Evolutionary conservation across 2,329 filamentous ascomycete genomes (phyloP), one percentile per base, ranked within the genome.

Genomic region (Cordyceps javanica): DNA sequence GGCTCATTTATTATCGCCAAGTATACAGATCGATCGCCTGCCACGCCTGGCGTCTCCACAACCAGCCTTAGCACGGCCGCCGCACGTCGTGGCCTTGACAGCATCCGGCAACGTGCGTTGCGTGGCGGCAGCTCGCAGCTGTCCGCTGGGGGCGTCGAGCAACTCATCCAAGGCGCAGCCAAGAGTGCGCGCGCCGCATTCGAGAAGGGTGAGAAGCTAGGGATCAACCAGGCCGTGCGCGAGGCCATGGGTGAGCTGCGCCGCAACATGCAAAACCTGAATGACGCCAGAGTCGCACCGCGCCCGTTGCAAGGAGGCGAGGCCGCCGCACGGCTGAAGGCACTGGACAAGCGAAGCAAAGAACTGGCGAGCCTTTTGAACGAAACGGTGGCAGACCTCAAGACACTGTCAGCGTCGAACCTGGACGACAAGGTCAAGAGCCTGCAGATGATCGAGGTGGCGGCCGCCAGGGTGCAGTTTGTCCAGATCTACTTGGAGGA

Each of bases 241-340:
- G 89, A 90, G 63, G 89, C 90, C 19, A 82, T 94, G 67, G 87
- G 86, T 9, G 90, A 95, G 70, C 87, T 93, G 51, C 82, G 83
- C 60, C 88, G 88, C 65, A 91, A 91, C 62, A 83, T 92, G 62
- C 82, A 88, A 65, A 81, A 80, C 30, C 77, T 88, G 32, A 86
- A 89, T 61, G 81, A 83, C 58, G 75, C 77, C 2, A 75, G 79
- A 32, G 32, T 50, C 16, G 34, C 36, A 2, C 26, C 54, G 32
- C 42, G 26, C 13, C 41, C 42, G 25, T 5, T n/a, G 25, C 54
- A 42, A 6, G 48, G 49, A 21, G 34, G 23, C 14, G 41, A 30
- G 1, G 28, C 25, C 52, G 68, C 71, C 7, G 66, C 62, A 25
- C 73, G 75, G 1, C 66, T 85, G 14, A 72, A 74, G 5, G 73